Evolutionary conservation across 257 asterid species (phyloP), one percentile per base, ranked within the genome.

Genomic region (Nicotiana paniculata): DNA sequence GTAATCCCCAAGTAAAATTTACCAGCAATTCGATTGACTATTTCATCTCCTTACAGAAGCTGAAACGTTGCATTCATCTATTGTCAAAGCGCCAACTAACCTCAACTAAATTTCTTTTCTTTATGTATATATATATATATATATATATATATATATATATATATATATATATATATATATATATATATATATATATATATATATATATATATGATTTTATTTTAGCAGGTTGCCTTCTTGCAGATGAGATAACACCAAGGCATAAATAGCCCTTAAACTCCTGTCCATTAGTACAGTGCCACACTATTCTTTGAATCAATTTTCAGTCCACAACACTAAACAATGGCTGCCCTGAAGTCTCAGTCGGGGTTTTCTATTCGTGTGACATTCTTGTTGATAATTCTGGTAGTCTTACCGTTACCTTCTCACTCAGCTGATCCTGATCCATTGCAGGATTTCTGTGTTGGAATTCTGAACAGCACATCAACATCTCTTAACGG

Each of bases 381-480:
- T 1, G 28, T 21, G 46, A 21, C 2, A 48, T 43, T 43, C 16
- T 24, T 64, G 28, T 33, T 53, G 12, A 30, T 30, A 43, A 17
- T 80, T 17, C 7, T 80, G 4, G 5, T 64, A 43, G 28, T 89
- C 5, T 69, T 87, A 1, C 91, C 89, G 55, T 74, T 69, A 1
- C 86, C 89, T 74, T 87, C 86, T 37, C 85, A 68, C 26, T 86
- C 80, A 2, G 79, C 91, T 18, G 95, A 92, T 75, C 91, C 97
- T 54, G 92, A 87, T 67, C 87, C 91, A 3, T 9, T 93, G 55
- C 93, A 90, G 81, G 97, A 91, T 78, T 90, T 91, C 81, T 92
- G 95, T 70, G 77, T 90, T 1, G 94, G 89, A 4, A 88, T 86
- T 67, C 39, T 87, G 15, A 81, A 81, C 18, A 9, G 13, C 35